These are phyloP conservation scores for Dioscorea dumetorum DNA, from an alignment of 106 monocot species.

Conservation along the genomic window DNA sequence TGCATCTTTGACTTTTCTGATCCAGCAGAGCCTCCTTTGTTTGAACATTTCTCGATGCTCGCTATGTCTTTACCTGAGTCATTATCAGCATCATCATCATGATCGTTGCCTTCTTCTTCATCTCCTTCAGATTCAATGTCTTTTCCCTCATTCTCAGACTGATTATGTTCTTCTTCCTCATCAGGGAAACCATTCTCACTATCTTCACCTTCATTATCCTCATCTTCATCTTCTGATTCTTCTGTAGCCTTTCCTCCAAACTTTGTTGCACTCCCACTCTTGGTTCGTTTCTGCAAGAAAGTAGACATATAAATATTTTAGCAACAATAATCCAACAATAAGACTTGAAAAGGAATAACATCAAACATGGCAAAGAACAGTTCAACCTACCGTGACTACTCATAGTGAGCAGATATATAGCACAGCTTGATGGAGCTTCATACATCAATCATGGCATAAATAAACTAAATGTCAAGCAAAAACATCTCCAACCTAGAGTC, in stretches of 20 bases:
- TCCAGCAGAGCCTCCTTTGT: slow-evolving; percentile 6
- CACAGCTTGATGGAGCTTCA: too few species aligned
- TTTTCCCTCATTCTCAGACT: slow-evolving; percentile 24
- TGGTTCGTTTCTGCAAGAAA: slow-evolving; percentile 13
- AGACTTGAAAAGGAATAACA: too few species aligned
- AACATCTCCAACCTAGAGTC: too few species aligned
- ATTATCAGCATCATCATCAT: slow-evolving; percentile 17
- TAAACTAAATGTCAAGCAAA: too few species aligned
- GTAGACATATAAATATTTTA: too few species aligned
- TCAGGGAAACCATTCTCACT: slow-evolving; percentile 21
- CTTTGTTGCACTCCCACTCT: slow-evolving; percentile 9
- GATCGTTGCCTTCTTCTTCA: slow-evolving; percentile 15
- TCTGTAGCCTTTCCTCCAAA: slow-evolving; percentile 10
- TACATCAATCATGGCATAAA: too few species aligned
- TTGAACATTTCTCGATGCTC: slow-evolving; percentile 22
- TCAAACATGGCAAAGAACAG: too few species aligned
- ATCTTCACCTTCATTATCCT: slow-evolving; percentile 2
- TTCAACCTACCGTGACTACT: too few species aligned
- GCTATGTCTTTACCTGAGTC: slow-evolving; percentile 14
- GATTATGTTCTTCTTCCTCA: slow-evolving; percentile 13
- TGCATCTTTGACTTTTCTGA: slow-evolving; percentile 16
- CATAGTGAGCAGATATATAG: too few species aligned
- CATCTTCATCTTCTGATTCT: slow-evolving; percentile 13
- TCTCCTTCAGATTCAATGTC: slow-evolving; percentile 27
- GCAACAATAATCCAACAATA: too few species aligned